Conservation (phyloP, 1,284 basidiomycete species). For the Fistulina hepatica region DNA sequence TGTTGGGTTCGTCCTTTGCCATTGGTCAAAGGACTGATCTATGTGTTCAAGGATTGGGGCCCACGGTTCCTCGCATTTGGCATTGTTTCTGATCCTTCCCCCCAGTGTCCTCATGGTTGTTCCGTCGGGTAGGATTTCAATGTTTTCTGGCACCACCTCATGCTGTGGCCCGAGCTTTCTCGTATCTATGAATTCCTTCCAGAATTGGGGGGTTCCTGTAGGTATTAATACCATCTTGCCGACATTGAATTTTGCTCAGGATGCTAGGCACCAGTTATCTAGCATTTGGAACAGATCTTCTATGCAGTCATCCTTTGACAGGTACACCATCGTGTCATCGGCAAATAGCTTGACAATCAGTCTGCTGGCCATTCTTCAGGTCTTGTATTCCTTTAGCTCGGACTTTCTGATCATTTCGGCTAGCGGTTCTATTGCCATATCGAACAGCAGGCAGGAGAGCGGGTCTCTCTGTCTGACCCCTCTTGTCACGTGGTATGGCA, state of each 20-base stretch:
- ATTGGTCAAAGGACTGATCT: slow-evolving; percentile 7
- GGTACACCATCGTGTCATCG: slow-evolving; percentile 4
- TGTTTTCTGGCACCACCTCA: slow-evolving; percentile 6
- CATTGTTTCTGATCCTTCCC: slow-evolving; percentile 15
- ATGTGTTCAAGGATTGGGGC: slow-evolving; percentile 12
- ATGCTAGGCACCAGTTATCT: slow-evolving; percentile 14
- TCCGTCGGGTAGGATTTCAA: slow-evolving; percentile 12
- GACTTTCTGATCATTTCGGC: slow-evolving; percentile 5
- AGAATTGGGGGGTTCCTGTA: slow-evolving; percentile 8
- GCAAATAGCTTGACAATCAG: slow-evolving; percentile 8
- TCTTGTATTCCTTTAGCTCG: not conserved
- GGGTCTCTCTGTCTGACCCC: slow-evolving; percentile 22
- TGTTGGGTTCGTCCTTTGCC: slow-evolving; percentile 11
- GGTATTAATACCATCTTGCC: slow-evolving; percentile 17
- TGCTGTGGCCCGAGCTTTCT: slow-evolving; percentile 1
- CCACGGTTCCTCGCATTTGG: slow-evolving; percentile 11
- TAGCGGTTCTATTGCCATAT: slow-evolving; percentile 13
- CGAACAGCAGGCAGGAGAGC: slow-evolving; percentile 23
- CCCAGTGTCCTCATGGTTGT: slow-evolving; percentile 14
- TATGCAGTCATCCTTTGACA: slow-evolving; percentile 7
- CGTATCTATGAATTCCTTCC: slow-evolving; percentile 5
- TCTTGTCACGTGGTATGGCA: slow-evolving; percentile 10
- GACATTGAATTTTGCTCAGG: slow-evolving; percentile 10
- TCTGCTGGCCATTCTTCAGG: slow-evolving; percentile 1
- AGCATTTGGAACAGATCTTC: slow-evolving; percentile 4